Conservation (phyloP, 805 yeast species). For the Schwanniomyces polymorphus region DNA sequence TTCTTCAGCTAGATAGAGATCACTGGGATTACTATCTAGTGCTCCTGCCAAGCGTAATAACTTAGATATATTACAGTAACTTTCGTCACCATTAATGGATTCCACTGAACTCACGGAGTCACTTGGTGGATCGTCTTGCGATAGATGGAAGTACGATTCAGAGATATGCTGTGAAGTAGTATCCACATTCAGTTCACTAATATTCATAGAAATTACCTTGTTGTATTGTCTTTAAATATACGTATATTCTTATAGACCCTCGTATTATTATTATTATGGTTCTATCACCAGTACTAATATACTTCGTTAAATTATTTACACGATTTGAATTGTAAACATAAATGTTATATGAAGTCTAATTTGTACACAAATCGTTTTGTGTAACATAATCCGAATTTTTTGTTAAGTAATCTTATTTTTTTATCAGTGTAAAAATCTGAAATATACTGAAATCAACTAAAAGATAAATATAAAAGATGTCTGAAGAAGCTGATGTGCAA, state of each 20-base stretch:
- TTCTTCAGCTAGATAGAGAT: not conserved
- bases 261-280: not conserved
- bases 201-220: constrained; percentile 3
- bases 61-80: constrained; percentile 3
- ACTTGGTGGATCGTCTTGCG: constrained; percentile 18
- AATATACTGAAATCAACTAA: not conserved
- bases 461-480: constrained; percentile 7
- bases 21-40: constrained; percentile 8
- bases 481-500: constrained; percentile 19
- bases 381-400: not conserved
- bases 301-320: not conserved
- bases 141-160: constrained; percentile 29
- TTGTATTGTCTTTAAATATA: not conserved
- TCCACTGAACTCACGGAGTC: constrained; percentile 3
- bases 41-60: constrained; percentile 15
- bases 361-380: not conserved
- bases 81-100: not conserved
- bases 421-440: not conserved
- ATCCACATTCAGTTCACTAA: constrained; percentile 8
- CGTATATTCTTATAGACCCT: not conserved
- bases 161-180: constrained; percentile 25
- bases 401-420: not conserved
- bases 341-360: not conserved
- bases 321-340: not conserved
- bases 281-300: not conserved